Evolutionary conservation across 352 stramenopile species (phyloP).

Genomic region (Pythium guiyangense): DNA sequence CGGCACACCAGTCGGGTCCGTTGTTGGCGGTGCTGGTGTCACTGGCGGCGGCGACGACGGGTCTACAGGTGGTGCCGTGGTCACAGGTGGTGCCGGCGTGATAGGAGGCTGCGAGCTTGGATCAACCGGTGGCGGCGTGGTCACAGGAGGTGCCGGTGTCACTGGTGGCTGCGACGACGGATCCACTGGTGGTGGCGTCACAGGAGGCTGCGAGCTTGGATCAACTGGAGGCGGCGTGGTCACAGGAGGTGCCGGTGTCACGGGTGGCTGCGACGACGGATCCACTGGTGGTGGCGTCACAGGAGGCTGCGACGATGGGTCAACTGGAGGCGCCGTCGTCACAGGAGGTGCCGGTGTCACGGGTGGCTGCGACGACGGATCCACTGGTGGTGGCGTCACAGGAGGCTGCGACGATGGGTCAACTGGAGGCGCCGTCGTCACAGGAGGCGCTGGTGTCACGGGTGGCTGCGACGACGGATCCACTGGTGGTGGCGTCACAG

Average conservation of each 20-base stretch:
- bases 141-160: conserved; percentile 6
- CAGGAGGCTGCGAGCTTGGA: not conserved
- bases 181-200: not conserved
- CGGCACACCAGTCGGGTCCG: not conserved
- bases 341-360: conserved; percentile 11
- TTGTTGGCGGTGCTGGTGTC: conserved; percentile 3
- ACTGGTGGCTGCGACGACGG: conserved; percentile 2
- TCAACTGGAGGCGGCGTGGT: conserved; percentile 7
- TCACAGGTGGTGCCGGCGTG: not conserved
- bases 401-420: not conserved
- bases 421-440: not conserved
- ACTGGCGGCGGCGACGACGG: conserved; percentile 7
- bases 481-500: not conserved
- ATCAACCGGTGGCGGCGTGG: conserved; percentile 1
- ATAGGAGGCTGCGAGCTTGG: not conserved
- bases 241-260: conserved; percentile 2
- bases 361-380: too few relatives aligned
- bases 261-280: conserved; percentile 2
- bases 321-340: not conserved
- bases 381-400: too few relatives aligned
- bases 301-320: too few relatives aligned
- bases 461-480: not conserved
- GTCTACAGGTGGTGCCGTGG: conserved; percentile 14
- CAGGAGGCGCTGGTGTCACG: conserved; percentile 1
- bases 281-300: too few relatives aligned